phyloP scores from a whole-genome alignment of 805 yeast genomes.

The Yamadazyma phyllophila region DNA sequence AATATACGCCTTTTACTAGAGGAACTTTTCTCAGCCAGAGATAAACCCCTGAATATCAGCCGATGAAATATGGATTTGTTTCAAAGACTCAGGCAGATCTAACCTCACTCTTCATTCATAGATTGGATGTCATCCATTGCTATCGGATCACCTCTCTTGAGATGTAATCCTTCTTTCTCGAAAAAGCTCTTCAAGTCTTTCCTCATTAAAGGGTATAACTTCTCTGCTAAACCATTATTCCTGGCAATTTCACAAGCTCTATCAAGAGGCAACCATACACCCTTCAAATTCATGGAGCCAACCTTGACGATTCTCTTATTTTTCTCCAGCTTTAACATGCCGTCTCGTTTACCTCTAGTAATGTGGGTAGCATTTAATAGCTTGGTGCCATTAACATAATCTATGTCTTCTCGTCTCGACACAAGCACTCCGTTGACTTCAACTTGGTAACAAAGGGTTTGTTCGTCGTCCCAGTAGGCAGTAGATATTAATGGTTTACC shows the following conservation, averaged over 20 bases:
- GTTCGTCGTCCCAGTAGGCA: conserved; percentile 37
- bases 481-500: conserved; percentile 26
- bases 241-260: conserved; percentile 40
- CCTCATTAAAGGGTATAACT: conserved; percentile 34
- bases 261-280: conserved; percentile 42
- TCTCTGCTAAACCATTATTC: conserved; percentile 35
- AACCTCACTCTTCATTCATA: neutral
- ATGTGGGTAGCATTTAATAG: conserved; percentile 37
- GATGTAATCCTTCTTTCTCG: conserved; percentile 22
- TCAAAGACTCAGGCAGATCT: neutral
- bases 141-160: conserved; percentile 16
- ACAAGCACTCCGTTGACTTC: conserved; percentile 31
- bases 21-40: neutral
- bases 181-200: conserved; percentile 28
- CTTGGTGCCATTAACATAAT: conserved; percentile 39
- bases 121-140: neutral
- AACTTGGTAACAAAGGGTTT: conserved; percentile 38
- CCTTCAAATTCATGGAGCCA: conserved; percentile 41
- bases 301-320: conserved; percentile 28
- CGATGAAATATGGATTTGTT: no score
- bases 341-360: conserved; percentile 42
- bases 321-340: conserved; percentile 36
- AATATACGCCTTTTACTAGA: neutral
- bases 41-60: no score
- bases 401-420: conserved; percentile 34